Base-by-base conservation (phyloP, 495 filamentous ascomycete species). In the Penicillium ochrochloron region DNA sequence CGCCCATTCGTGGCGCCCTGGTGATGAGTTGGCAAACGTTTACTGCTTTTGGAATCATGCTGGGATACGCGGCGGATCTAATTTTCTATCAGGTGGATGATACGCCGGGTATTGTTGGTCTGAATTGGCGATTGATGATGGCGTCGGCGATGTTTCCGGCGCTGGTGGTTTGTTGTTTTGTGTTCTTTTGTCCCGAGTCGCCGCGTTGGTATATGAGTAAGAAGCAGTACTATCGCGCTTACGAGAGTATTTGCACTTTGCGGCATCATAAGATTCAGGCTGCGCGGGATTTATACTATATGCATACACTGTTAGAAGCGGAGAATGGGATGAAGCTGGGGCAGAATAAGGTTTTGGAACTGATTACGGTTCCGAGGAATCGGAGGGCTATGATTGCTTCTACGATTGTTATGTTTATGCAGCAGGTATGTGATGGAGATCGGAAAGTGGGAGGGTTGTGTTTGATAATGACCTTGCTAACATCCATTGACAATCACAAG, bases 1-100 rank as follows among this genome's bases (percentile, higher is more conserved):
- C 91, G 0, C 77, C 78, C 27, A 90, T 94, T 52, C 85, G 92
- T 42, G 92, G 92, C 34, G 92, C 91, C 15, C 68, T 91, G 41
- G 87, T 90, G 7, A 90, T 90, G 88, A 86, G 90, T 71, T 94
- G 92, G 92, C 92, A 94, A 73, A 88, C 92, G 85, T 93, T 89
- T 88, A 93, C 90, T 1, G 92, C 92, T 2, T 93, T 93, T 64
- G 92, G 91, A 2, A 92, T 93, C 70, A 89, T 93, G 84, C 61
- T 93, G 17, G 92, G 91, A 15, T 92, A 90, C 69, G 84, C 85
- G 2, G 84, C 88, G 15, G 90, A 90, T 72, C 75, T 96, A 21
- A 89, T 86, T 21, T 92, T 96, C 73, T 90, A 86, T 67, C 69
- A 85, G 33, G 86, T 92, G 10, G 72, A 79, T 6, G 79, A 87